phyloP scores from a whole-genome alignment of 2,329 filamentous ascomycete genomes.

The Pestalotiopsis sp. region DNA sequence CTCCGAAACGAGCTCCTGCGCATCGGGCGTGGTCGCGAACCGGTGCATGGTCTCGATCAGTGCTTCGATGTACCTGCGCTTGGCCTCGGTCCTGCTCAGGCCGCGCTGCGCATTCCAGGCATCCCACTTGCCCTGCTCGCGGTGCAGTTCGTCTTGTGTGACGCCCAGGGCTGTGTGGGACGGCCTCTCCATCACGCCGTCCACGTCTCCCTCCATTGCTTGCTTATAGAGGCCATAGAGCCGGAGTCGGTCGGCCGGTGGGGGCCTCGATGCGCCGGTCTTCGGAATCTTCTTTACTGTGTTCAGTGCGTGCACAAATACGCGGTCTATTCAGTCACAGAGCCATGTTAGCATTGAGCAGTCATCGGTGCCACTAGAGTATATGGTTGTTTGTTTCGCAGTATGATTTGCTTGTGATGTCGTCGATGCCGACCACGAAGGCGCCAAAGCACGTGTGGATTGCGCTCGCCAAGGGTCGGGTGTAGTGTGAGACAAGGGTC shows the following conservation, averaged over 20 bases:
- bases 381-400: neutral
- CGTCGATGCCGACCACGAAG: neutral
- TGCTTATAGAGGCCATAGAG: constrained; percentile 99
- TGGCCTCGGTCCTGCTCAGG: constrained; percentile 85
- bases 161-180: constrained; percentile 47
- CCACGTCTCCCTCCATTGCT: constrained; percentile 97
- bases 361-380: neutral
- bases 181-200: constrained; percentile 88
- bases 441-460: neutral
- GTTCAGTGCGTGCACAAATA: constrained; percentile 98
- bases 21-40: constrained; percentile 89
- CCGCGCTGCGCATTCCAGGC: constrained; percentile 90
- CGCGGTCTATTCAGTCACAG: constrained; percentile 67
- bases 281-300: constrained; percentile 97
- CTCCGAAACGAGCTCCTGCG: constrained; percentile 83
- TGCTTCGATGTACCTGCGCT: constrained; percentile 89
- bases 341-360: neutral
- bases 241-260: constrained; percentile 78
- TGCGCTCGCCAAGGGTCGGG: neutral
- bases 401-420: neutral
- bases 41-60: constrained; percentile 96
- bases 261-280: constrained; percentile 86
- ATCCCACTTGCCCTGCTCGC: constrained; percentile 77
- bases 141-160: constrained; percentile 53
- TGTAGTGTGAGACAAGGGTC: constrained; percentile 9